Evolutionary conservation across 2,329 filamentous ascomycete species (phyloP).

Genomic region (Fusarium acutatum): DNA sequence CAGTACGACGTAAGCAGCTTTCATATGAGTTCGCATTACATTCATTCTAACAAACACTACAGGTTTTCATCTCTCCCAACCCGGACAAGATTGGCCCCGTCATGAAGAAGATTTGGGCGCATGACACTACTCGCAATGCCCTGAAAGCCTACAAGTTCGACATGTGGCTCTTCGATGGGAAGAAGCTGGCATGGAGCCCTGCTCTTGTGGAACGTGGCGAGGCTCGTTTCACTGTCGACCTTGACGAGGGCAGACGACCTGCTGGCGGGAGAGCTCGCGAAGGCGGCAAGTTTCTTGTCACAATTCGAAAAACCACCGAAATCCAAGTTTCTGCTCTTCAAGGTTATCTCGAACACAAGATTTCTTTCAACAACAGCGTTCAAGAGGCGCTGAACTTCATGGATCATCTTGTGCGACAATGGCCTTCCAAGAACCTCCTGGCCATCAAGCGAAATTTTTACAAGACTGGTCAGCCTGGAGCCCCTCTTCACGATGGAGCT

Average conservation of each 20-base stretch:
- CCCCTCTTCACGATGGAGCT: constrained; percentile 63
- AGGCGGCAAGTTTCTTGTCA: constrained; percentile 65
- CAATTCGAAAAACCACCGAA: constrained; percentile 69
- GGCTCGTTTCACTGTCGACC: constrained; percentile 69
- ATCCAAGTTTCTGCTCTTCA: constrained; percentile 74
- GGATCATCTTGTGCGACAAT: constrained; percentile 86
- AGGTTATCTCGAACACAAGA: constrained; percentile 69
- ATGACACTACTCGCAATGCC: constrained; percentile 63
- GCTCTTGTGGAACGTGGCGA: constrained; percentile 56
- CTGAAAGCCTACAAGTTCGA: constrained; percentile 57
- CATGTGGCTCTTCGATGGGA: constrained; percentile 80
- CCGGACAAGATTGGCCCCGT: constrained; percentile 69
- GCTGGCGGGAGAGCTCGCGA: constrained; percentile 44
- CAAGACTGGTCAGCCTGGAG: constrained; percentile 57
- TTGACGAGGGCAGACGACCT: constrained; percentile 72
- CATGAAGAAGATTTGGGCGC: constrained; percentile 80
- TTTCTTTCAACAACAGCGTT: constrained; percentile 70
- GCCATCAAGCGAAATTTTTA: constrained; percentile 88
- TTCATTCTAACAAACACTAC: constrained; percentile 9
- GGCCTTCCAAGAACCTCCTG: constrained; percentile 72
- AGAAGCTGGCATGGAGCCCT: constrained; percentile 81
- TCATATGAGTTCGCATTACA: neutral
- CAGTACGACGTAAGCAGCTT: constrained; percentile 81
- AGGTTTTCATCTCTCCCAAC: constrained; percentile 73
- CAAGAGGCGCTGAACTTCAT: constrained; percentile 89